These are phyloP conservation scores for Mucor plumbeus DNA, from an alignment of 371 early-diverging fungal genomes.

Conservation along the genomic window DNA sequence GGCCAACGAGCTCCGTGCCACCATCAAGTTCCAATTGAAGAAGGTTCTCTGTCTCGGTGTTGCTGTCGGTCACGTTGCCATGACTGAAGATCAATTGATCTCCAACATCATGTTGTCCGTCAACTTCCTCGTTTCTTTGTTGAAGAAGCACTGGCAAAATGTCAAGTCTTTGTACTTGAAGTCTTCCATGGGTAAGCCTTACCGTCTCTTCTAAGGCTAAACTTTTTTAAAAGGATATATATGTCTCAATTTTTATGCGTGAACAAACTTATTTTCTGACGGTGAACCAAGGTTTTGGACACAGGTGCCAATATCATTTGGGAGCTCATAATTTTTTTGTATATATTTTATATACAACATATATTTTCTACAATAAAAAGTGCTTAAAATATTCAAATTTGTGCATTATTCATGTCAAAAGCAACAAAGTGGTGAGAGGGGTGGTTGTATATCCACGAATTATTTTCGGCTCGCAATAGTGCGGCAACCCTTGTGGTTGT, in stretches of 20 bases:
- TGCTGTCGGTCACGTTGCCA: constrained; percentile 96
- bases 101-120: constrained; percentile 98
- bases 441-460: too few species aligned
- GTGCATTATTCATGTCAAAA: background rate
- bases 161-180: constrained; percentile 73
- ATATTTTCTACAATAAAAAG: constrained; percentile 8
- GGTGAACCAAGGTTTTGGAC: constrained; percentile 45
- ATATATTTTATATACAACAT: constrained; percentile 4
- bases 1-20: constrained; percentile 94
- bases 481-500: too few species aligned
- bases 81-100: constrained; percentile 95
- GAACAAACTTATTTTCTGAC: constrained; percentile 31
- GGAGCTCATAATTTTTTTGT: constrained; percentile 34
- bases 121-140: constrained; percentile 97
- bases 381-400: background rate
- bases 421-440: too few species aligned
- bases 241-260: constrained; percentile 16
- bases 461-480: too few species aligned
- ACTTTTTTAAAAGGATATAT: background rate
- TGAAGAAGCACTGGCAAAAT: constrained; percentile 99
- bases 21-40: constrained; percentile 99
- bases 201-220: constrained; percentile 35
- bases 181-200: constrained; percentile 96
- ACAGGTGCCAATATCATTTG: constrained; percentile 38
- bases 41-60: constrained; percentile 98